Conservation (phyloP, 768 basidiomycete species). For the Panellus pusillus region DNA sequence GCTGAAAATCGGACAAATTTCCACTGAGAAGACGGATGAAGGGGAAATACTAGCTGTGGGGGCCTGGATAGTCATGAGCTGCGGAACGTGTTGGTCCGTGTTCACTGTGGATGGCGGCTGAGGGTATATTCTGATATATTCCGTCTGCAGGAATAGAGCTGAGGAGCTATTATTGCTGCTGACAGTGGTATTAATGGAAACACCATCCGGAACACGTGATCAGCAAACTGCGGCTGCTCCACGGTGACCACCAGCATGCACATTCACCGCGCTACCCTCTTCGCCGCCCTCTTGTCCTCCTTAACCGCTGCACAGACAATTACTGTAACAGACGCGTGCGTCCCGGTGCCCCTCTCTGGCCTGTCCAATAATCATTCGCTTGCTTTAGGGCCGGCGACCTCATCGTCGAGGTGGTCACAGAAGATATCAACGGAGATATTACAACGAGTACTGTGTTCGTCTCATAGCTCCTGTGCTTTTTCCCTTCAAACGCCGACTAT, state of each 20-base stretch:
- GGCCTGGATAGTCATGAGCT: too few species aligned
- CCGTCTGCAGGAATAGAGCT: too few species aligned
- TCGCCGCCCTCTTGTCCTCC: slow-evolving; percentile 11
- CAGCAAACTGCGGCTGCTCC: too few species aligned
- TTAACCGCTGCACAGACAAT: slow-evolving; percentile 11
- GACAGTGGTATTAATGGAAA: too few species aligned
- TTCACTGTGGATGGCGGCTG: too few species aligned
- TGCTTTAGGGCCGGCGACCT: slow-evolving; percentile 6
- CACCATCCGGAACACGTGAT: too few species aligned
- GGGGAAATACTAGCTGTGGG: too few species aligned
- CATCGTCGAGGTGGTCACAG: slow-evolving; percentile 9
- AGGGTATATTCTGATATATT: too few species aligned
- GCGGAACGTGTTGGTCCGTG: too few species aligned
- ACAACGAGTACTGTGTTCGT: slow-evolving; percentile 13
- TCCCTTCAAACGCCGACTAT: neutral
- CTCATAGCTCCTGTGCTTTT: neutral
- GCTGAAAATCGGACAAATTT: neutral
- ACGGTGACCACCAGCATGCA: neutral
- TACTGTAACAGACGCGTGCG: slow-evolving; percentile 15
- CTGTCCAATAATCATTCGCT: neutral
- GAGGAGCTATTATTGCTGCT: too few species aligned
- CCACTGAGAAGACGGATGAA: neutral
- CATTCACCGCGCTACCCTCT: neutral
- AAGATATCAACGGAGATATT: slow-evolving; percentile 1
- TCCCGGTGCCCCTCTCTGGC: neutral